Conservation (phyloP, 2,329 filamentous ascomycete genomes). For the Chaetomiaceae sp. region DNA sequence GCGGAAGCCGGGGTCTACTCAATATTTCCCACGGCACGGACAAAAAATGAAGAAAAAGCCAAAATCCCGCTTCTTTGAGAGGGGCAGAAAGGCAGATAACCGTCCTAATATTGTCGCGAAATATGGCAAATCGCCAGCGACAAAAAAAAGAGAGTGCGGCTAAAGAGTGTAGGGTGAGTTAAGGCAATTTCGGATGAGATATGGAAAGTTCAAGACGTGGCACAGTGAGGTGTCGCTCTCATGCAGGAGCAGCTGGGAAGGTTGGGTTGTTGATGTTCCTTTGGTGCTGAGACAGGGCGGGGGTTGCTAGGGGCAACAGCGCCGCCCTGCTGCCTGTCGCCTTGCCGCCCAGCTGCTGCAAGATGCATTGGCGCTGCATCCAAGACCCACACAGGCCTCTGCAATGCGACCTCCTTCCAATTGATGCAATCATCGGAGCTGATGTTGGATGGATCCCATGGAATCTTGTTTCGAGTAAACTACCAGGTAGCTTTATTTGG, state of each 20-base stretch:
- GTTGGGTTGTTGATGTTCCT: constrained; percentile 18
- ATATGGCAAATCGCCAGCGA: constrained; percentile 10
- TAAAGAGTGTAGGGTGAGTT: background rate
- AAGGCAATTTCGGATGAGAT: background rate
- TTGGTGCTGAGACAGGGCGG: constrained; percentile 8
- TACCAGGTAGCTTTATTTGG: too few relatives aligned
- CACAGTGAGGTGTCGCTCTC: background rate
- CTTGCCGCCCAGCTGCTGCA: constrained; percentile 10
- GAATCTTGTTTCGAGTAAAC: too few relatives aligned
- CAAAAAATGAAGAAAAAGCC: background rate
- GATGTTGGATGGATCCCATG: background rate
- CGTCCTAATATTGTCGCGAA: background rate
- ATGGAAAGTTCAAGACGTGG: constrained; percentile 7
- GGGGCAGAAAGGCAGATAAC: background rate
- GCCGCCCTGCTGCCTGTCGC: constrained; percentile 8
- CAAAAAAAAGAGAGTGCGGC: constrained; percentile 2
- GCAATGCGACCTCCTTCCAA: background rate
- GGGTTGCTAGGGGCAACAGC: constrained; percentile 14
- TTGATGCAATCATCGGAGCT: background rate
- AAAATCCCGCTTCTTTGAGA: too few relatives aligned
- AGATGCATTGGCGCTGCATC: background rate
- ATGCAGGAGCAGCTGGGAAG: constrained; percentile 1
- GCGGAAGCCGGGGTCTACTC: constrained; percentile 9
- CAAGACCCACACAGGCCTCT: background rate
- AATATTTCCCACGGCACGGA: background rate